Evolutionary conservation across 257 asterid genomes (phyloP).

Genomic region (Oldenlandia corymbosa): DNA sequence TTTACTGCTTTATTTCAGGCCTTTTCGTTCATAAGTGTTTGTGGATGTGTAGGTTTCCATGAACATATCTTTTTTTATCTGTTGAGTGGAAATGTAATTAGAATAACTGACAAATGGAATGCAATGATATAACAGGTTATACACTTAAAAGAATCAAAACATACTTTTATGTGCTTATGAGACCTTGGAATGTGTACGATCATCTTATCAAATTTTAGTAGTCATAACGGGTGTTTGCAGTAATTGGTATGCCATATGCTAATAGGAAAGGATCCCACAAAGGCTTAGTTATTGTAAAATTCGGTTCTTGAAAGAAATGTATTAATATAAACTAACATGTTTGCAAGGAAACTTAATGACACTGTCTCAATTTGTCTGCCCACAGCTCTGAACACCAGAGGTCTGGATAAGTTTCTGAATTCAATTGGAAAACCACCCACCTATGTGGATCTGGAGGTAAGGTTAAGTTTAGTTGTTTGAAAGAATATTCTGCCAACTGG

Average conservation of each 20-base stretch:
- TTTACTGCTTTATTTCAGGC: not conserved
- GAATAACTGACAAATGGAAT: not conserved
- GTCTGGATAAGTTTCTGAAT: constrained; percentile 73
- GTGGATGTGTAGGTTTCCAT: not conserved
- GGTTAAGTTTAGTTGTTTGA: constrained; percentile 11
- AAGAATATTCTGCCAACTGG: constrained; percentile 7
- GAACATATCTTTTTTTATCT: not conserved
- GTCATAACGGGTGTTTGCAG: not conserved
- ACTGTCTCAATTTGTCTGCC: not conserved
- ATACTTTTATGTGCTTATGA: not conserved
- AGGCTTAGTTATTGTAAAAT: too few relatives aligned
- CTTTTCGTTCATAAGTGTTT: too few relatives aligned
- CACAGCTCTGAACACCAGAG: constrained; percentile 62
- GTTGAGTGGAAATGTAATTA: not conserved
- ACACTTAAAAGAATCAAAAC: not conserved
- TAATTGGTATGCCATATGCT: not conserved
- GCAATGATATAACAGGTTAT: too few relatives aligned
- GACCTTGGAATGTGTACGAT: not conserved
- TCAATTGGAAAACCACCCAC: constrained; percentile 65
- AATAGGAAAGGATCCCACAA: not conserved
- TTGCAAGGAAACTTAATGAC: not conserved
- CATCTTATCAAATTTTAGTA: not conserved
- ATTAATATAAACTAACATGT: not conserved
- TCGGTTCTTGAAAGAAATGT: too few relatives aligned
- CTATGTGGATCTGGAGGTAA: constrained; percentile 93